Percentiles rank a stretch among this genome's conserved stretches.
phyloP scores from a whole-genome alignment of 2,329 filamentous ascomycete genomes.

The Aspergillus sp. region DNA sequence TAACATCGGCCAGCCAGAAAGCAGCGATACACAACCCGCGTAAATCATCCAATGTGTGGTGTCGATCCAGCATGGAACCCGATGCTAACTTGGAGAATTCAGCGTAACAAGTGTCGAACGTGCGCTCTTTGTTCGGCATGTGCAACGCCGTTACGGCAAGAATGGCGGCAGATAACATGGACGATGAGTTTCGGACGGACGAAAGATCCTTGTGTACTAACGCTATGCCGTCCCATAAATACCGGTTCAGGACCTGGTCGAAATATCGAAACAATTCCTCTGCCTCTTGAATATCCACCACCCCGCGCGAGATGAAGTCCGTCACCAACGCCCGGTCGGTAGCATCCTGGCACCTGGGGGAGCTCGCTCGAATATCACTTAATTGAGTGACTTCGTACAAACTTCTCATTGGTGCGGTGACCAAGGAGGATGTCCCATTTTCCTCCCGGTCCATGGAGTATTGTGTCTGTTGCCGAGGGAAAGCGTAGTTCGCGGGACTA shows the following conservation, averaged over 20 bases:
- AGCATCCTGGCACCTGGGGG: constrained; percentile 23
- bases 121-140: constrained; percentile 38
- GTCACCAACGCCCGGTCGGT: constrained; percentile 29
- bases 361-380: constrained; percentile 29
- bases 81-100: constrained; percentile 48
- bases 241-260: constrained; percentile 34
- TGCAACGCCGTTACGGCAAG: constrained; percentile 46
- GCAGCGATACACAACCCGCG: constrained; percentile 47
- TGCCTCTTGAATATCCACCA: constrained; percentile 37
- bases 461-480: constrained; percentile 21
- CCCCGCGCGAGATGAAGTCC: constrained; percentile 46
- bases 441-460: constrained; percentile 32
- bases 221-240: constrained; percentile 37
- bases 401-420: constrained; percentile 41
- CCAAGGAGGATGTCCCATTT: constrained; percentile 28
- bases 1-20: constrained; percentile 50
- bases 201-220: constrained; percentile 41
- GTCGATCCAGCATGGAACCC: constrained; percentile 45
- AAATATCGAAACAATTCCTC: constrained; percentile 37
- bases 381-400: constrained; percentile 43
- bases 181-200: constrained; percentile 40
- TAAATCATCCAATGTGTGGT: constrained; percentile 45
- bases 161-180: constrained; percentile 35
- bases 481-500: constrained; percentile 16
- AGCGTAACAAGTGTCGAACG: constrained; percentile 43